Evolutionary conservation across 2,329 filamentous ascomycete genomes (phyloP).

Genomic region (Colletotrichum melonis): DNA sequence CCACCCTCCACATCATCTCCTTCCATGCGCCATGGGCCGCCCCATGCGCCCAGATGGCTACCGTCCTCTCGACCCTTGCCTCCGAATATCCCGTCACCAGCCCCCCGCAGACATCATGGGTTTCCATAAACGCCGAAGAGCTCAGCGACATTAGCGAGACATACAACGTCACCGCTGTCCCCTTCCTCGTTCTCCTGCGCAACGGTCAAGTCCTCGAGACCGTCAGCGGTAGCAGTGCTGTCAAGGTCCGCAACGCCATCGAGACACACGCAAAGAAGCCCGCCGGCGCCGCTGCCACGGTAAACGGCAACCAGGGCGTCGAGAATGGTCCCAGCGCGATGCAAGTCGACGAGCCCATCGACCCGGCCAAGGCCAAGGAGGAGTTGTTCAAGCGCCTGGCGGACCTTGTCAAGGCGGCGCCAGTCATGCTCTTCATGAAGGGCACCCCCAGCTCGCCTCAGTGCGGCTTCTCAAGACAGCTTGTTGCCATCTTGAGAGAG

Average conservation of each 20-base stretch:
- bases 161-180: slow-evolving; percentile 95
- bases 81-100: slow-evolving; percentile 81
- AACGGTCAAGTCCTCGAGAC: slow-evolving; percentile 82
- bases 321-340: slow-evolving; percentile 40
- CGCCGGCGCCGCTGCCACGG: slow-evolving; percentile 51
- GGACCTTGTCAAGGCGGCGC: slow-evolving; percentile 92
- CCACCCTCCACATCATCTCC: slow-evolving; percentile 84
- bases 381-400: slow-evolving; percentile 84
- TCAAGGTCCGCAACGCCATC: slow-evolving; percentile 86
- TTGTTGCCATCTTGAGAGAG: slow-evolving; percentile 88
- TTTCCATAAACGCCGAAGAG: slow-evolving; percentile 94
- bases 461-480: slow-evolving; percentile 92
- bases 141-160: slow-evolving; percentile 90
- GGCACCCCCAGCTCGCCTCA: slow-evolving; percentile 89
- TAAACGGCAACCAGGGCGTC: slow-evolving; percentile 44
- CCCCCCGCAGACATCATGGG: slow-evolving; percentile 80
- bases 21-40: slow-evolving; percentile 98
- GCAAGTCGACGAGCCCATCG: slow-evolving; percentile 46
- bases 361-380: slow-evolving; percentile 74
- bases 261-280: slow-evolving; percentile 78
- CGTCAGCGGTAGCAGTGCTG: slow-evolving; percentile 89
- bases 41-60: slow-evolving; percentile 93
- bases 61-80: slow-evolving; percentile 86
- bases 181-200: slow-evolving; percentile 87
- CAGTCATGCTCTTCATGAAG: slow-evolving; percentile 99